Base-by-base conservation (phyloP, 2,329 filamentous ascomycete genomes). In the Salinomyces thailandicus region DNA sequence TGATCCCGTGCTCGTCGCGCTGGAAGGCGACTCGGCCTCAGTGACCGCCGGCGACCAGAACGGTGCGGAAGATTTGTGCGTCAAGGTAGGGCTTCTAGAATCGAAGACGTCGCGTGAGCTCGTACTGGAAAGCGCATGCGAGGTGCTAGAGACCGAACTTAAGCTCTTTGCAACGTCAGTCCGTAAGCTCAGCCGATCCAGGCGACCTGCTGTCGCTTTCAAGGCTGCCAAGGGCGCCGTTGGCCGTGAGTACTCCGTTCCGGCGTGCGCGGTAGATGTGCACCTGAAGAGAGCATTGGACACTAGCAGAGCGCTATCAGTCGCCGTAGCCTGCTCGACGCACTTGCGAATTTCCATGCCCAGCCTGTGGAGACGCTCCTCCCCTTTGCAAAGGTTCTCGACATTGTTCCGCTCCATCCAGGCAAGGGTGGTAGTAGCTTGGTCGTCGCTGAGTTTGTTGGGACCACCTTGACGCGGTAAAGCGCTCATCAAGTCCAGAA, bases 381-480 rank as follows among this genome's bases (percentile, higher is more conserved):
- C 91, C 5, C 89, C 91, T 48, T 79, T 81, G 62, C 91, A 98
- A 48, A 96, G 89, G 53, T 94, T 94, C 57, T 93, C 85, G 19
- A 96, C 80, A 11, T 78, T 77, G 45, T 79, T 81, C 47, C 82
- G 77, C 33, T 81, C 77, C 36, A 96, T 68, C 85, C 89, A 98
- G 38, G 77, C 75, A 14, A 73, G 67, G 0, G 86, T 94, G 47
- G 86, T 78, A 35, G 93, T 85, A 0, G 87, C 80, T 58, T 96
- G 91, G 37, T 94, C 85, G 54, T 96, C 89, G n/a, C 85, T 87
- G 9, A 98, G 71, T 59, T 98, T 98, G 59, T 93, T 93, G 0
- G 85, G 85, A 0, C 91, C 89, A 9, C 87, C 89, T 49, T 93
- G 84, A 36, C 84, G 84, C 38, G 81, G 78, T 0, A 75, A 69